Evolutionary conservation across 164 flowering plant species (phyloP), one percentile per base, ranked within the genome.

Genomic region (Sextonia rubra): DNA sequence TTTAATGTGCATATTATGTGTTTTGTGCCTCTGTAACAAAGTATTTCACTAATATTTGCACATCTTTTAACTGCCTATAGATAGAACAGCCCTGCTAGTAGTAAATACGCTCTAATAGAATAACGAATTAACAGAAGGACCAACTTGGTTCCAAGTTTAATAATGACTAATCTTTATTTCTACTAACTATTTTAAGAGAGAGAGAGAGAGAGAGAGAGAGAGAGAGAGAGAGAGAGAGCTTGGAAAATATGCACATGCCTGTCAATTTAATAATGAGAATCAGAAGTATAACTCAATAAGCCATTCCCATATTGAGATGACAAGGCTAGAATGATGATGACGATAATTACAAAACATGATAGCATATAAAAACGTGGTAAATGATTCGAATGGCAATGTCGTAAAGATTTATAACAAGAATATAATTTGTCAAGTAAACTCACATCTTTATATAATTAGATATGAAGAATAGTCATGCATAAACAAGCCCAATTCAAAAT

Each of bases 401-500:
- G 14, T 15, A 52, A 15, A 20, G n/a, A 52, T 12, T 52, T 12
- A 52, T 18, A 37, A 20, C n/a, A 18, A 52, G n/a, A 15, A 52
- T 52, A 15, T 20, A 52, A 52, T 17, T 14, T 52, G 20, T 52
- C n/a, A 37, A 7, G 11, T 7, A 37, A 37, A 37, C 44, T 37
- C 44, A 37, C 44, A 37, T 37, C 44, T 37, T 37, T 37, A 37
- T 37, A 8, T 37, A 37, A 37, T 37, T 37, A 37, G 44, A 7
- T 37, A 8, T 52, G n/a, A 17, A 52, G n/a, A 52, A 52, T 17
- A 52, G 58, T 52, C 4, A 14, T 15, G n/a, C 17, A 52, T 3
- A 12, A 52, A 52, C 17, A 52, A 52, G n/a, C 20, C 4, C 14
- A 14, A 15, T 52, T 12, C 68, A 18, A 75, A 74, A 84, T 71